A percentile compares a stretch with the other conserved stretches of the same genome.
Evolutionary conservation across 495 filamentous ascomycete genomes (phyloP).

Genomic region (Penicillium silybi): DNA sequence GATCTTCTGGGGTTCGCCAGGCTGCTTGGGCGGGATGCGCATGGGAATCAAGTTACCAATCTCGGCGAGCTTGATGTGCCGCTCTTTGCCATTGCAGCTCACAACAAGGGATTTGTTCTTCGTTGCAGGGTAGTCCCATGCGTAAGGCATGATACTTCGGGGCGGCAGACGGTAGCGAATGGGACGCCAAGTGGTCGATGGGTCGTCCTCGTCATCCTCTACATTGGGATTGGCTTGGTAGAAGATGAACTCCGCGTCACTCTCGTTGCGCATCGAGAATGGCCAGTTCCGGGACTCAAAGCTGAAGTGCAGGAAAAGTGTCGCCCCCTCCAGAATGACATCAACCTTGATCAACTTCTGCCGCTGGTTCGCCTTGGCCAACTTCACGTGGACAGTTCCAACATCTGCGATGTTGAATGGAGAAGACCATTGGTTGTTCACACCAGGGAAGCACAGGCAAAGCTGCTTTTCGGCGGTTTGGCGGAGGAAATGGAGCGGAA

Average conservation of each 20-base stretch:
- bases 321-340: conserved; percentile 84
- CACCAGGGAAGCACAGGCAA: conserved; percentile 86
- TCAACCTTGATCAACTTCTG: conserved; percentile 87
- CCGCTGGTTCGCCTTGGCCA: conserved; percentile 82
- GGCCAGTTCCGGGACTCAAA: conserved; percentile 93
- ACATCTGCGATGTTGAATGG: conserved; percentile 95
- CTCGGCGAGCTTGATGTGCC: conserved; percentile 89
- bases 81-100: conserved; percentile 70
- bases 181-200: conserved; percentile 75
- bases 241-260: conserved; percentile 92
- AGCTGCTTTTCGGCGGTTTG: conserved; percentile 78
- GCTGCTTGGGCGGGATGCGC: conserved; percentile 62
- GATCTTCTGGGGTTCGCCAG: conserved; percentile 63
- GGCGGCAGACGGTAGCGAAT: conserved; percentile 91
- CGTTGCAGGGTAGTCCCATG: conserved; percentile 98
- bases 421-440: conserved; percentile 97
- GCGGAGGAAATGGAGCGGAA: conserved; percentile 84
- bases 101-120: conserved; percentile 91
- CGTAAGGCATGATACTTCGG: conserved; percentile 98
- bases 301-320: conserved; percentile 87
- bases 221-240: conserved; percentile 76
- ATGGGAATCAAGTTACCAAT: conserved; percentile 93
- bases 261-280: conserved; percentile 97
- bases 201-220: conserved; percentile 80
- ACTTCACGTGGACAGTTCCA: conserved; percentile 86